Evolutionary conservation across 2,329 filamentous ascomycete genomes (phyloP), one percentile per base, ranked within the genome.

Genomic region (Huntiella moniliformis): DNA sequence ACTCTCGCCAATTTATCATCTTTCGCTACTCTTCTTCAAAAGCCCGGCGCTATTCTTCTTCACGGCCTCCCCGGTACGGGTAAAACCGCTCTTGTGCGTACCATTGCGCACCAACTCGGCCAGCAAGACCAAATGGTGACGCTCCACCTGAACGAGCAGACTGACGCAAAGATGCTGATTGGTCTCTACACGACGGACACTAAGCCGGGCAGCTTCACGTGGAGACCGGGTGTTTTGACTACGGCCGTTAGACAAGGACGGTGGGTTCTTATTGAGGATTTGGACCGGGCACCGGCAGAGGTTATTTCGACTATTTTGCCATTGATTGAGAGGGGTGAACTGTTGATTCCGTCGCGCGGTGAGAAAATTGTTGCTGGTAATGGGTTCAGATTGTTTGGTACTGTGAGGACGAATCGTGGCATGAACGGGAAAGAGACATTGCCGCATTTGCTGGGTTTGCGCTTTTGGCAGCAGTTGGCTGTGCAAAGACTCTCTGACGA

Each of bases 221-320:
- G 91, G 91, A 77, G 83, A 50, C 76, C 91, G 3, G 91, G 91
- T 62, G 83, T 96, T 15, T 66, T 99, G 54, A 95, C 91, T 0
- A 93, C 85, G 28, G 92, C 92, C 33, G 86, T 96, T 2, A 79
- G 74, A 56, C 88, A 98, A 65, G 92, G 91, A 12, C 74, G 88
- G 56, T 98, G 91, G 92, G 82, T 98, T 5, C 68, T 98, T 52
- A 92, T 99, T 49, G 92, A 99, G 61, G 92, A 99, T 60, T 70
- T 99, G 36, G 87, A 98, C 58, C 78, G 88, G 51, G 91, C 91
- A 8, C 91, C 92, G 4, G 88, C 84, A 53, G 91, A 98, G 61
- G 83, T 98, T 41, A 77, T 98, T 60, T 93, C 88, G 58, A 86
- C 87, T 11, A 72, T 99, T 22, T 68, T 98, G 18, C 91, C 92